These are phyloP conservation scores for Fusarium azukiicola DNA, from an alignment of 2,329 filamentous ascomycete genomes.

Conservation along the genomic window DNA sequence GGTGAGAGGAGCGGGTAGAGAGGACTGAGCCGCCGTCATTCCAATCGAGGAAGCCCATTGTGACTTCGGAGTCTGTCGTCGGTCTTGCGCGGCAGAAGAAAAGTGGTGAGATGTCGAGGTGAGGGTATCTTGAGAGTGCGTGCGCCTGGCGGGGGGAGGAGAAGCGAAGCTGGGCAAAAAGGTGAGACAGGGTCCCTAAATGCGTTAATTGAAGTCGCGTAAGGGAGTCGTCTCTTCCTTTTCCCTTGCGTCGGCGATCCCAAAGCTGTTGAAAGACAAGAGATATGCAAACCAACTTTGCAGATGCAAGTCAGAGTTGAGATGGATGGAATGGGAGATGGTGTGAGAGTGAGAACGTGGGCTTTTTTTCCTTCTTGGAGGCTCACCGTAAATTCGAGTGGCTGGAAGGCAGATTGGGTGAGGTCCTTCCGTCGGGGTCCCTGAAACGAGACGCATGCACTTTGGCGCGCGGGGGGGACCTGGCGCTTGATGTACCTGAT, in stretches of 20 bases:
- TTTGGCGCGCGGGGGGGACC: constrained; percentile 15
- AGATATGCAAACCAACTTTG: constrained; percentile 39
- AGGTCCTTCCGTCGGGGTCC: constrained; percentile 11
- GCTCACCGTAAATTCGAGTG: constrained; percentile 59
- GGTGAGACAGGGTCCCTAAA: neutral
- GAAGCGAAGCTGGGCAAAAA: neutral
- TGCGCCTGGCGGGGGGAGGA: neutral
- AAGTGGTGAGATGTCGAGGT: constrained; percentile 18
- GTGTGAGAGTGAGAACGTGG: constrained; percentile 7
- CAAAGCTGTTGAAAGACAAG: neutral
- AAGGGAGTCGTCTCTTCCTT: constrained; percentile 2
- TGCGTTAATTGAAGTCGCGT: constrained; percentile 14
- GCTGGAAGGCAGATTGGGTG: constrained; percentile 46
- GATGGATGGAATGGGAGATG: neutral
- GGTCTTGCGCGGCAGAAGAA: neutral
- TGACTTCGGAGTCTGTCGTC: neutral
- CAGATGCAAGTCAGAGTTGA: constrained; percentile 50
- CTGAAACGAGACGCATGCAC: constrained; percentile 25
- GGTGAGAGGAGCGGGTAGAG: constrained; percentile 55
- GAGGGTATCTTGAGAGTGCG: constrained; percentile 11
- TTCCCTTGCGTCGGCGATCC: neutral
- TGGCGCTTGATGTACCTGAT: neutral
- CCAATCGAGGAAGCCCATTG: constrained; percentile 61
- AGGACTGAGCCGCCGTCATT: constrained; percentile 59
- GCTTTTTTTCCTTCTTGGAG: neutral